Evolutionary conservation across 1,284 basidiomycete species (phyloP).

Genomic region (Melampsora americana): DNA sequence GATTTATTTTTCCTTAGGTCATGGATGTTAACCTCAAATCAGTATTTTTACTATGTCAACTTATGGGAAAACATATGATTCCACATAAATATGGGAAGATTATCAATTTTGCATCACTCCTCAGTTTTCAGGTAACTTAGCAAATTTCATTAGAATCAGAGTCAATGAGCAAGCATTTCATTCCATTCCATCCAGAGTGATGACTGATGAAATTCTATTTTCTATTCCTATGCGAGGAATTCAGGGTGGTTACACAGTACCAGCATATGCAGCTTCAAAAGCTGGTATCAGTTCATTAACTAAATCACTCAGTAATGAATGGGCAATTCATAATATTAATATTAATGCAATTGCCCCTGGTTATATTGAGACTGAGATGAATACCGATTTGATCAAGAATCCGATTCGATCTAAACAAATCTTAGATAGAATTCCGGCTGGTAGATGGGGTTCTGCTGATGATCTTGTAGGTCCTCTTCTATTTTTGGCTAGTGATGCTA

Average conservation of each 20-base stretch:
- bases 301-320: conserved; percentile 62
- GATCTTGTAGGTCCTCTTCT: conserved; percentile 88
- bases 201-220: background rate
- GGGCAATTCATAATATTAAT: conserved; percentile 76
- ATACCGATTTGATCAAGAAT: conserved; percentile 71
- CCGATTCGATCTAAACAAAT: conserved; percentile 77
- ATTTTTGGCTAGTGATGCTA: conserved; percentile 81
- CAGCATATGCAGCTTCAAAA: conserved; percentile 83
- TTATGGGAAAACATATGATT: conserved; percentile 50
- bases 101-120: conserved; percentile 51
- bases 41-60: conserved; percentile 49
- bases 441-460: conserved; percentile 75
- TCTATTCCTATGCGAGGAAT: background rate
- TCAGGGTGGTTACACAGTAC: conserved; percentile 65
- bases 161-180: too few species aligned
- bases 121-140: conserved; percentile 52
- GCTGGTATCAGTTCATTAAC: conserved; percentile 65
- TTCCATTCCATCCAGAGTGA: conserved; percentile 53
- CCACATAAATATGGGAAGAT: conserved; percentile 48
- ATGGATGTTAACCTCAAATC: conserved; percentile 51
- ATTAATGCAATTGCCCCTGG: conserved; percentile 87
- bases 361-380: conserved; percentile 66
- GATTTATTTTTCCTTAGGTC: conserved; percentile 28
- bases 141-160: conserved; percentile 44
- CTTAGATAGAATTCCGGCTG: conserved; percentile 61